Conservation (phyloP, 1,139 yeast species). For the Yueomyces sp. region DNA sequence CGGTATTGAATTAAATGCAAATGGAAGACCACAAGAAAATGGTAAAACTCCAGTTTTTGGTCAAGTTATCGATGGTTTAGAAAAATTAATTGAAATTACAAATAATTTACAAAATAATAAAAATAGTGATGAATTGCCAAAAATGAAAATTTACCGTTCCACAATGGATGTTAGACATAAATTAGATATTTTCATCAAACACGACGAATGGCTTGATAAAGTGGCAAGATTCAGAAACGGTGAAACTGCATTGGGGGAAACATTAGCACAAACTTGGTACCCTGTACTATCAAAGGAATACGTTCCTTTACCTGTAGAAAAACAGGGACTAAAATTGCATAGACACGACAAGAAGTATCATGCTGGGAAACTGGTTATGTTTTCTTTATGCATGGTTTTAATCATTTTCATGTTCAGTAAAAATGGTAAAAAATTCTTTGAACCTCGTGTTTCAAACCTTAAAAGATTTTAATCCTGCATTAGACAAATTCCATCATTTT, state of each 20-base stretch:
- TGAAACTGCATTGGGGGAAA: constrained; percentile 11
- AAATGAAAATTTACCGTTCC: constrained; percentile 29
- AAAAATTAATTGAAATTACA: constrained; percentile 36
- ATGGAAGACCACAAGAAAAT: constrained; percentile 56
- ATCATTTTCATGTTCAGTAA: too few species aligned
- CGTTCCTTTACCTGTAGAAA: not conserved
- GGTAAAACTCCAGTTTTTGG: constrained; percentile 65
- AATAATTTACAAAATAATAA: constrained; percentile 36
- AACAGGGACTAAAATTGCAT: not conserved
- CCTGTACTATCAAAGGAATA: not conserved
- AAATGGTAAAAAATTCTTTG: too few species aligned
- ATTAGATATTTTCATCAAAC: constrained; percentile 8
- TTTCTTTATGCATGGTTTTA: too few species aligned
- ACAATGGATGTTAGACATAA: constrained; percentile 9
- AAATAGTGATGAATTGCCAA: constrained; percentile 29
- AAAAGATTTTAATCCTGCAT: too few species aligned
- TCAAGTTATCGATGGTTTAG: constrained; percentile 54
- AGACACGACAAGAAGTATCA: too few species aligned
- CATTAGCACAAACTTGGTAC: constrained; percentile 7
- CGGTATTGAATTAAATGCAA: constrained; percentile 46
- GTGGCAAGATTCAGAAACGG: constrained; percentile 13
- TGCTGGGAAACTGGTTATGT: too few species aligned
- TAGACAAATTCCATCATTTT: too few species aligned
- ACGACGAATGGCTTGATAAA: constrained; percentile 9
- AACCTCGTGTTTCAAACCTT: too few species aligned